A percentile compares a stretch with the other conserved stretches of the same genome.
phyloP scores from a whole-genome alignment of 2,329 filamentous ascomycete species.

The Hypoxylon sp. region DNA sequence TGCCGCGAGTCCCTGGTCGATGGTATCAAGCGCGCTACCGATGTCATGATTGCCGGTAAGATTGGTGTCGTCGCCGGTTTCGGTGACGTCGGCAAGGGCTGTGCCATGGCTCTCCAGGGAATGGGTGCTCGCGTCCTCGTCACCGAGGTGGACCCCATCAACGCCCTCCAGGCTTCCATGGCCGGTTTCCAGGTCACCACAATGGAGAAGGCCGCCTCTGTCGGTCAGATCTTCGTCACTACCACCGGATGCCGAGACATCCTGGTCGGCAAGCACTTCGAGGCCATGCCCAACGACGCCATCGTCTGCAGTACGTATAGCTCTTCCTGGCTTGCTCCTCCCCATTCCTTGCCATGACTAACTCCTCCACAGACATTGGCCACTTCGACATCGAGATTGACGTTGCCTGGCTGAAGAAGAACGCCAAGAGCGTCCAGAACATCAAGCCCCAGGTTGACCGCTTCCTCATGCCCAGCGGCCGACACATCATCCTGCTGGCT shows the following conservation, averaged over 20 bases:
- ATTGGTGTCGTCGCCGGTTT: slow-evolving; percentile 96
- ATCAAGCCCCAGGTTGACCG: slow-evolving; percentile 99
- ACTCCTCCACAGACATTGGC: slow-evolving; percentile 75
- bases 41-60: slow-evolving; percentile 99
- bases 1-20: slow-evolving; percentile 99
- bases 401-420: slow-evolving; percentile 99
- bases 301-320: slow-evolving; percentile 88
- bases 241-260: slow-evolving; percentile 99
- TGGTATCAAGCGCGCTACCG: slow-evolving; percentile 99
- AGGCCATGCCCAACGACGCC: slow-evolving; percentile 95
- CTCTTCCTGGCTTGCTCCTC: background rate
- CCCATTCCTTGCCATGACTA: slow-evolving; percentile 20
- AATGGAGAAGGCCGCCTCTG: slow-evolving; percentile 92
- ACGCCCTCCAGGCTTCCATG: slow-evolving; percentile 98
- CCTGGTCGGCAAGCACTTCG: slow-evolving; percentile 88
- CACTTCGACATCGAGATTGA: slow-evolving; percentile 99
- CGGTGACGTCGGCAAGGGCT: slow-evolving; percentile 99
- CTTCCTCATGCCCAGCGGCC: slow-evolving; percentile 91
- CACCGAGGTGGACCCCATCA: slow-evolving; percentile 99
- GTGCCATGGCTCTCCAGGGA: slow-evolving; percentile 91
- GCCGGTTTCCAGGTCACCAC: slow-evolving; percentile 96
- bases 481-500: slow-evolving; percentile 97
- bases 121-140: slow-evolving; percentile 98
- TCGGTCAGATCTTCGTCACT: slow-evolving; percentile 98
- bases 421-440: slow-evolving; percentile 91